phyloP scores from a whole-genome alignment of 2,329 filamentous ascomycete species.

The Aspergillus pseudoterreus region DNA sequence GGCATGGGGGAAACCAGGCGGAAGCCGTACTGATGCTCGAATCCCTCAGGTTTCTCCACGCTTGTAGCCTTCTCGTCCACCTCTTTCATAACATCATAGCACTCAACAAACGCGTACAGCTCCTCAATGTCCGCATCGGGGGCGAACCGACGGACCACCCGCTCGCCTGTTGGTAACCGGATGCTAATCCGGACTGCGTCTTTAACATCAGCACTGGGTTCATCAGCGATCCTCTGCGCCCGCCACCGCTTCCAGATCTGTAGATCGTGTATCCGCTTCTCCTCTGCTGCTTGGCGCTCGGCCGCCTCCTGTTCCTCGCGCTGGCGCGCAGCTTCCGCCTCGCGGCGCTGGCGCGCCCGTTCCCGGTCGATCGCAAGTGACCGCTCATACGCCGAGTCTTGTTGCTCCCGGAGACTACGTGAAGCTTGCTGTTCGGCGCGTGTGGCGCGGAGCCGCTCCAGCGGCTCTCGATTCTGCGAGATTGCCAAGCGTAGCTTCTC shows the following conservation, averaged over 20 bases:
- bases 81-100: conserved; percentile 63
- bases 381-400: conserved; percentile 90
- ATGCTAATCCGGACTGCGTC: conserved; percentile 69
- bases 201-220: conserved; percentile 63
- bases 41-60: conserved; percentile 58
- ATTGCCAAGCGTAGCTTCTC: conserved; percentile 72
- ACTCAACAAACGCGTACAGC: conserved; percentile 94
- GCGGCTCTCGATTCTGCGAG: conserved; percentile 68
- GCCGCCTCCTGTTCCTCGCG: conserved; percentile 65
- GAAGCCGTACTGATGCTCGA: conserved; percentile 81
- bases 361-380: conserved; percentile 85
- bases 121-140: conserved; percentile 73
- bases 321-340: conserved; percentile 65
- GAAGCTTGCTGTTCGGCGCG: conserved; percentile 75
- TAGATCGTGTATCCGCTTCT: conserved; percentile 51
- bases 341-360: conserved; percentile 69
- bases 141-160: conserved; percentile 73
- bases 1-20: conserved; percentile 82
- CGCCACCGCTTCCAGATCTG: conserved; percentile 80
- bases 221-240: conserved; percentile 60
- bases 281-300: conserved; percentile 60
- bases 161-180: conserved; percentile 61
- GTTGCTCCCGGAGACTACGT: conserved; percentile 77
- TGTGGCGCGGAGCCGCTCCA: conserved; percentile 71
- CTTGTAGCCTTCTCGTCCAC: conserved; percentile 30